phyloP scores from a whole-genome alignment of 257 asterid genomes.

The Nicotiana tabacum region DNA sequence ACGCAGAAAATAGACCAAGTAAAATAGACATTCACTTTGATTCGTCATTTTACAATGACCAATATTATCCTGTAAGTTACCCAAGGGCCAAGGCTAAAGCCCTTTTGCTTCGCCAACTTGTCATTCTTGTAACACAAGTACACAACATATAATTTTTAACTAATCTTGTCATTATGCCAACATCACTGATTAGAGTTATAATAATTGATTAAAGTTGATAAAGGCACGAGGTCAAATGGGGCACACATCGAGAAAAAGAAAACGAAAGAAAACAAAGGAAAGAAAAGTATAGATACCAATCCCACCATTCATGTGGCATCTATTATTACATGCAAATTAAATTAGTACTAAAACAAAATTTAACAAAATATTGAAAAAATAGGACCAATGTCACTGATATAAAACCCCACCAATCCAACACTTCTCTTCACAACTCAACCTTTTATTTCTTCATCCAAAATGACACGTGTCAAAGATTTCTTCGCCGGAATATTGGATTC shows the following conservation, averaged over 20 bases:
- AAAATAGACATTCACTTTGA: not conserved
- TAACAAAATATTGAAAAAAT: not conserved
- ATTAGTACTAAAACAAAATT: not conserved
- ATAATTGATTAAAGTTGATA: not conserved
- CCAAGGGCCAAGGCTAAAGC: not conserved
- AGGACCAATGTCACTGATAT: not conserved
- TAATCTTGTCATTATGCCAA: not conserved
- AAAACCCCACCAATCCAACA: not conserved
- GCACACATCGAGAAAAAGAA: not conserved
- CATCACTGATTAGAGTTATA: not conserved
- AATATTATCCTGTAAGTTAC: not conserved
- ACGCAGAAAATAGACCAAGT: not conserved
- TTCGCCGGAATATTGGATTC: constrained; percentile 24
- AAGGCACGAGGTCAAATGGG: not conserved
- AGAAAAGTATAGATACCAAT: not conserved
- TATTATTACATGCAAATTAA: not conserved
- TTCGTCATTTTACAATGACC: not conserved
- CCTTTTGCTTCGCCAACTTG: not conserved
- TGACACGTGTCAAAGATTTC: constrained; percentile 24
- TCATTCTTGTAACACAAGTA: not conserved
- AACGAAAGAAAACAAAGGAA: not conserved
- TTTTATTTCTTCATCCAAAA: not conserved
- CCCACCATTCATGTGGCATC: not conserved
- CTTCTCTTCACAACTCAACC: not conserved
- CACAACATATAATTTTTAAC: not conserved